Percentiles rank a stretch among this genome's conserved stretches.
Conservation (phyloP, 257 asterid genomes). For the Salvia rosmarinus region DNA sequence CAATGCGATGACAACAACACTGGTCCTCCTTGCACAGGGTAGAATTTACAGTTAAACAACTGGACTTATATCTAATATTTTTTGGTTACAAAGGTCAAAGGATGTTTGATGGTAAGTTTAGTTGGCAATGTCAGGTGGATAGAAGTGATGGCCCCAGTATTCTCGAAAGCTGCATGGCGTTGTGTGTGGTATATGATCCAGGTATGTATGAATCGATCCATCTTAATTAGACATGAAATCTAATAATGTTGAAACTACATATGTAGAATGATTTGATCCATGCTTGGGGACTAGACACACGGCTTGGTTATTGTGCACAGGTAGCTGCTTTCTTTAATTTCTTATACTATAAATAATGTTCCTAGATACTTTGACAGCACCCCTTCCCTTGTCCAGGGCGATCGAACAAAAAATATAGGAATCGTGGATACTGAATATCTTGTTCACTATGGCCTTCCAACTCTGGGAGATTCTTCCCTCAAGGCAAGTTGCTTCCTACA, state of each 20-base stretch:
- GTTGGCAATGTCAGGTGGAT: conserved; percentile 73
- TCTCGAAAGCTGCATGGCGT: conserved; percentile 81
- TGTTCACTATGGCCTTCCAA: conserved; percentile 83
- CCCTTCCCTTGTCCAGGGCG: conserved; percentile 56
- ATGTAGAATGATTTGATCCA: conserved; percentile 86
- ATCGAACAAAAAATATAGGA: conserved; percentile 67
- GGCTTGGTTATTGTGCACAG: conserved; percentile 90
- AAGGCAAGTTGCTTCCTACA: no score
- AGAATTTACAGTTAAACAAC: conserved; percentile 41
- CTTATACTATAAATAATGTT: no score
- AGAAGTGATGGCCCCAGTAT: conserved; percentile 96
- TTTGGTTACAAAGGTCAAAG: not conserved
- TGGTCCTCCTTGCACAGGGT: conserved; percentile 96
- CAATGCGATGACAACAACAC: conserved; percentile 62
- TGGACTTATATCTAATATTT: conserved; percentile 21
- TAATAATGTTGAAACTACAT: no score
- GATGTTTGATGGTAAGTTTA: not conserved
- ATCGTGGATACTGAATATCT: conserved; percentile 84
- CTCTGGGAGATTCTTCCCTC: conserved; percentile 52
- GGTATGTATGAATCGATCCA: conserved; percentile 51
- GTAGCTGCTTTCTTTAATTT: conserved; percentile 33
- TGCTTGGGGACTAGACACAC: conserved; percentile 92
- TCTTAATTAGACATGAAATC: no score
- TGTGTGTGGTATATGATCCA: conserved; percentile 92
- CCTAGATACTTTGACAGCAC: not conserved